These are phyloP conservation scores for Marchantia paleacea DNA, from an alignment of 225 moss, liverwort and hornwort species.

Conservation along the genomic window DNA sequence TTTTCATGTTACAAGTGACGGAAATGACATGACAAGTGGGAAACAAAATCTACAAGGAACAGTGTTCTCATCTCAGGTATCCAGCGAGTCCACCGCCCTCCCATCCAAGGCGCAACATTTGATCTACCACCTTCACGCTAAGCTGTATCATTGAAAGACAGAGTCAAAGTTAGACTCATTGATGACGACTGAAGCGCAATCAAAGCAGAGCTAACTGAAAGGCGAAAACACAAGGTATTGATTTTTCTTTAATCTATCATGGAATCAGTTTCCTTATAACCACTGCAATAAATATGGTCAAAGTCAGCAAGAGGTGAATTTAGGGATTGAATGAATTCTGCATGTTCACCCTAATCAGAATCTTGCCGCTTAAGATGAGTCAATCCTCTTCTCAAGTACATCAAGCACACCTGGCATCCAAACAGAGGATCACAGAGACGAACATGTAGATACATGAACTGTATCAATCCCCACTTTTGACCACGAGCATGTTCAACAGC, in stretches of 20 bases:
- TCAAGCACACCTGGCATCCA: slow-evolving; percentile 24
- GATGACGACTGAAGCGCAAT: neutral
- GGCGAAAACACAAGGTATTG: too few species aligned
- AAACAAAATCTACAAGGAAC: slow-evolving; percentile 17
- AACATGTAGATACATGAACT: slow-evolving; percentile 4
- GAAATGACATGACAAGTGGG: neutral
- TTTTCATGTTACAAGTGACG: slow-evolving; percentile 33
- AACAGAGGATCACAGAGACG: slow-evolving; percentile 3
- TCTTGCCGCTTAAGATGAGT: slow-evolving; percentile 19
- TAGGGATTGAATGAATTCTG: slow-evolving; percentile 8
- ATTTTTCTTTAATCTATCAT: too few species aligned
- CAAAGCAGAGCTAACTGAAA: too few species aligned
- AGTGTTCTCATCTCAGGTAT: slow-evolving; percentile 32
- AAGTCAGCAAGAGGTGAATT: neutral
- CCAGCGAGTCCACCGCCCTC: slow-evolving; percentile 69
- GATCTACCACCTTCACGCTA: slow-evolving; percentile 83
- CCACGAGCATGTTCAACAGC: neutral
- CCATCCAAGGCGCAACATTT: slow-evolving; percentile 82
- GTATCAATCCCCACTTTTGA: neutral
- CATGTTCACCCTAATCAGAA: slow-evolving; percentile 12
- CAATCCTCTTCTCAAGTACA: slow-evolving; percentile 25
- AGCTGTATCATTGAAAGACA: slow-evolving; percentile 53
- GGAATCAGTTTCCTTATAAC: neutral
- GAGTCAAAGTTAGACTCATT: neutral
- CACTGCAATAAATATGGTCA: neutral